These are phyloP conservation scores for Beta lomatogona DNA, from an alignment of 179 eudicot genomes.

Conservation along the genomic window DNA sequence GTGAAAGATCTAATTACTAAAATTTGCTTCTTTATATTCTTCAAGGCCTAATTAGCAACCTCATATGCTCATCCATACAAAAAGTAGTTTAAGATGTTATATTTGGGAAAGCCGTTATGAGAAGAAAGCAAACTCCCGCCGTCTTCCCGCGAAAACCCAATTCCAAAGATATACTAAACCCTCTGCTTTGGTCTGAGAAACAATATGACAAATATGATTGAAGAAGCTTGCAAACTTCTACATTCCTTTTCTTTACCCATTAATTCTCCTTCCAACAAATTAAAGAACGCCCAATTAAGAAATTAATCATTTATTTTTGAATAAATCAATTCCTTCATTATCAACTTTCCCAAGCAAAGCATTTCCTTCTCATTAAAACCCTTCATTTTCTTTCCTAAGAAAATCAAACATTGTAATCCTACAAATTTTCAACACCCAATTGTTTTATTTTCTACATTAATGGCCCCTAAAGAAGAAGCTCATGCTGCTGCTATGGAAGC, in stretches of 20 bases:
- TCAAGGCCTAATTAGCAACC: no score
- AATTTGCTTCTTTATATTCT: no score
- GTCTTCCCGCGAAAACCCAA: constrained; percentile 33
- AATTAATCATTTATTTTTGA: no score
- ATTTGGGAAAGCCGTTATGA: constrained; percentile 24
- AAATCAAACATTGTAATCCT: constrained; percentile 8
- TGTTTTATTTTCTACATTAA: constrained; percentile 9
- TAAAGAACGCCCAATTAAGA: not conserved
- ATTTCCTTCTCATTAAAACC: constrained; percentile 40
- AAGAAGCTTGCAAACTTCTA: constrained; percentile 28
- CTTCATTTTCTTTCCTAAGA: not conserved
- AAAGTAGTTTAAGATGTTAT: not conserved
- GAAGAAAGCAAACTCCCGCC: constrained; percentile 42
- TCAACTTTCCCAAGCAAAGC: constrained; percentile 69
- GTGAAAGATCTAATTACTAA: no score
- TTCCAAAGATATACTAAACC: constrained; percentile 60
- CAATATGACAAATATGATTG: not conserved
- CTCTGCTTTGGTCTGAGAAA: not conserved
- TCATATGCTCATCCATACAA: not conserved
- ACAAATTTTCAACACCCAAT: constrained; percentile 11
- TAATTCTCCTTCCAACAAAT: constrained; percentile 16
- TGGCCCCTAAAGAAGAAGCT: constrained; percentile 32
- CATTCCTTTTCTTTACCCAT: constrained; percentile 48
- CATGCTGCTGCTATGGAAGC: constrained; percentile 8
- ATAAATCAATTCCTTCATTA: constrained; percentile 29